Base-by-base conservation (phyloP, 352 stramenopile species). In the Globisporangium uncinulatum region DNA sequence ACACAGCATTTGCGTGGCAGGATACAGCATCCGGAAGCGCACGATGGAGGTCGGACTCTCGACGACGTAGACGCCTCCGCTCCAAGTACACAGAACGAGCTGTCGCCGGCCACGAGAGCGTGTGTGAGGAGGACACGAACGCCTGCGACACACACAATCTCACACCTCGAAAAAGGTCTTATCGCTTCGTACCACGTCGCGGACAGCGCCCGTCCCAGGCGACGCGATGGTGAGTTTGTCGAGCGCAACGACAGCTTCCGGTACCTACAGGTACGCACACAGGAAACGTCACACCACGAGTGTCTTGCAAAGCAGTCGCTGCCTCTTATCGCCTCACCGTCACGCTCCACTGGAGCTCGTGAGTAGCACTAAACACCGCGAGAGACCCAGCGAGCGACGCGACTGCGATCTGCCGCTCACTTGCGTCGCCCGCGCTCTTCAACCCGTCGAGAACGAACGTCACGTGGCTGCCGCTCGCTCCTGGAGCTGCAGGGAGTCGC, bases 1-100 rank as follows among this genome's bases (percentile, higher is more conserved):
- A 53, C 74, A 87, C 56, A 90, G 86, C 69, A 90, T 86, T 7
- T 63, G 78, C 8, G 70, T 70, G 4, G 66, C 69, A 8, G 83
- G 79, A 31, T 87, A 63, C 9, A 88, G 51, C 59, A 83, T 87
- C 24, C 79, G 78, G 42, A 92, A 92, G 20, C 67, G 71, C 15
- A 86, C 70, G 13, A 86, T 59, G 32, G 62, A 56, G 32, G 66
- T 47, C 19, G 76, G 62, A 51, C 79, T 70, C 29, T 74, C 56
- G 19, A 88, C 71, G 21, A 70, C 69, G 56, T 77, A 86, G 24
- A 90, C 56, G 53, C 74, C 59, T 3, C 83, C 82, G 62, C 76
- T 89, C 82, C 82, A 92, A 34, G 76, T 90, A 45, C 78, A 89
- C 4, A 66, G 73, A 9, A 90, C 64, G 50, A 92, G 67, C 79